Conservation (phyloP, 2,329 filamentous ascomycete genomes). For the Aspergillus clavatus region DNA sequence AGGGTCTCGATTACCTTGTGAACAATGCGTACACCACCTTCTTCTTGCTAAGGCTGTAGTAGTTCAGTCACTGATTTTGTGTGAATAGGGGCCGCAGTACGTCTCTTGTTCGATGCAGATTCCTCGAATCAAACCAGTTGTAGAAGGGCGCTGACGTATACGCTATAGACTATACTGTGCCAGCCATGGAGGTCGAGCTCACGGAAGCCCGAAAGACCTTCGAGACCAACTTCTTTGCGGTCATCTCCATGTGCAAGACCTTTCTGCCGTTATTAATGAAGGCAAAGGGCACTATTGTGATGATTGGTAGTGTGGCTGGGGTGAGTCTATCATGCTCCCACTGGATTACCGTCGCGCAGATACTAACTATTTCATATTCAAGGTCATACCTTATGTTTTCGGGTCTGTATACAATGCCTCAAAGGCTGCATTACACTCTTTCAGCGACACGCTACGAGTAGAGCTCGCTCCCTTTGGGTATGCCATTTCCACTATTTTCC, state of each 20-base stretch:
- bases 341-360: neutral
- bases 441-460: constrained; percentile 54
- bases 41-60: neutral
- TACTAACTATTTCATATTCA: neutral
- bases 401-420: constrained; percentile 53
- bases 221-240: constrained; percentile 53
- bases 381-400: constrained; percentile 43
- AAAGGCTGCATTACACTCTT: constrained; percentile 57
- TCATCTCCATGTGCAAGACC: constrained; percentile 54
- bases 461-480: constrained; percentile 50
- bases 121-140: neutral
- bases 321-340: constrained; percentile 16
- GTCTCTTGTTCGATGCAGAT: constrained; percentile 6
- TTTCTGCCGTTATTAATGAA: constrained; percentile 52
- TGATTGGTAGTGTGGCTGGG: constrained; percentile 43
- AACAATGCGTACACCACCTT: constrained; percentile 49
- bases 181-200: constrained; percentile 52
- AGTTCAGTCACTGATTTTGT: constrained; percentile 6
- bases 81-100: constrained; percentile 27
- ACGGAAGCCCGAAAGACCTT: constrained; percentile 45
- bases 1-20: constrained; percentile 52
- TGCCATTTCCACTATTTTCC: constrained; percentile 6
- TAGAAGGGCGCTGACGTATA: constrained; percentile 4
- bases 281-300: constrained; percentile 42
- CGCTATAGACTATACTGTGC: constrained; percentile 49